Base-by-base conservation (phyloP, 75 land plant species). In the Cryptomeria japonica region DNA sequence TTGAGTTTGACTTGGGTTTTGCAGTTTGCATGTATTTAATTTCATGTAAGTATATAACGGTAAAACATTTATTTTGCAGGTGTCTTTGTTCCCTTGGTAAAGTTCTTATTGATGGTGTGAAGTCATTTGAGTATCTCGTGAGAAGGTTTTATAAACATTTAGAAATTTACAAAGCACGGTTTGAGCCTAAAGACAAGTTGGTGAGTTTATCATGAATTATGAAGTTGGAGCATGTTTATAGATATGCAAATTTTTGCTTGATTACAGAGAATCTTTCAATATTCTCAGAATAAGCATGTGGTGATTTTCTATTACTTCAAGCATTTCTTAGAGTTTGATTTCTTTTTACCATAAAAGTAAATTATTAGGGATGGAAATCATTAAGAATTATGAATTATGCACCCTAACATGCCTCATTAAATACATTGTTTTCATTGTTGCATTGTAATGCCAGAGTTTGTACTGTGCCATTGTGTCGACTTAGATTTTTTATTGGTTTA, bases 21-120 rank as follows among this genome's bases (percentile, higher is more conserved):
- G 10, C 44, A 38, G 22, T 16, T 79, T 46, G 10, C 19, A 39
- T 32, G 37, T 77, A 78, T 44, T n/a, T 14, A 38, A 38, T 18
- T 55, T 55, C 82, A 61, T 37, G n/a, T 36, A 47, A 47, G 9
- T 47, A 47, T 47, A 47, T 47, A 86, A 31, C 9, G 47, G 77
- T 46, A 76, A 16, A 3, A 1, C 38, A n/a, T 86, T 64, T 55
- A 73, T 85, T 85, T 28, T 86, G 15, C 92, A 98, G 99, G 94
- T 97, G 99, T 86, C 92, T 98, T 80, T 97, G 97, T 86, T 92
- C 99, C 25, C 91, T 97, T 42, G 89, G 93, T 87, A 98, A 93
- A 92, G 80, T 93, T 38, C 92, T 97, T 38, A 90, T 91, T 39
- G 95, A 91, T 86, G 95, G 96, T 85, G 89, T 93, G 38, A 87